phyloP scores from a whole-genome alignment of 2,329 filamentous ascomycete genomes.

The Magnaporthiopsis rhizophila region DNA sequence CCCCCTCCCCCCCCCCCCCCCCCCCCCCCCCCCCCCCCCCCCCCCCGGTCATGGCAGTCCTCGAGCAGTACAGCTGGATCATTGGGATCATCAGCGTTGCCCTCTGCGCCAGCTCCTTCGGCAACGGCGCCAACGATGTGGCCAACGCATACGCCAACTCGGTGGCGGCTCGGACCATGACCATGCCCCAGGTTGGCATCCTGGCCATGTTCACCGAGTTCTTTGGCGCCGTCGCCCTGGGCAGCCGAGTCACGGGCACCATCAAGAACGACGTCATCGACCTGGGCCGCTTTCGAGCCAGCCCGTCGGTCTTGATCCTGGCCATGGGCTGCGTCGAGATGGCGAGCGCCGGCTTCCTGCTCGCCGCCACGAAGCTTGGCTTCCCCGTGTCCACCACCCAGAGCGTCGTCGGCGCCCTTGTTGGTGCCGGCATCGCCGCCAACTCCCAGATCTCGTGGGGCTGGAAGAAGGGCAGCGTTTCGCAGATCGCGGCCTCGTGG shows the following conservation, averaged over 20 bases:
- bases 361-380: conserved; percentile 2
- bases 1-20: too few relatives aligned
- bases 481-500: conserved; percentile 4
- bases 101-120: background rate
- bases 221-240: conserved; percentile 5
- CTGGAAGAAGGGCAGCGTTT: conserved; percentile 4
- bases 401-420: conserved; percentile 3
- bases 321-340: conserved; percentile 4
- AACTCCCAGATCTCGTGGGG: conserved; percentile 4
- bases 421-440: conserved; percentile 1
- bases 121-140: conserved; percentile 4
- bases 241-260: conserved; percentile 1
- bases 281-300: conserved; percentile 2
- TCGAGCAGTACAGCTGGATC: conserved; percentile 3
- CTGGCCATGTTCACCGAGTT: conserved; percentile 4
- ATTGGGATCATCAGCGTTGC: conserved; percentile 1
- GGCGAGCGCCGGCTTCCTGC: background rate
- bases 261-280: conserved; percentile 9
- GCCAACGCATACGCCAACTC: conserved; percentile 3
- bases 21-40: too few relatives aligned
- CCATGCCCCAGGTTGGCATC: conserved; percentile 2
- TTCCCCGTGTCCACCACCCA: conserved; percentile 8
- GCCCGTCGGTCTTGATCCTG: background rate
- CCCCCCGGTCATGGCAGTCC: conserved; percentile 5
- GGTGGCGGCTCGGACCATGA: conserved; percentile 1